A percentile compares a stretch with the other conserved stretches of the same genome.
Conservation (phyloP, 345 rosid genomes). For the Pugionium dolabratum region DNA sequence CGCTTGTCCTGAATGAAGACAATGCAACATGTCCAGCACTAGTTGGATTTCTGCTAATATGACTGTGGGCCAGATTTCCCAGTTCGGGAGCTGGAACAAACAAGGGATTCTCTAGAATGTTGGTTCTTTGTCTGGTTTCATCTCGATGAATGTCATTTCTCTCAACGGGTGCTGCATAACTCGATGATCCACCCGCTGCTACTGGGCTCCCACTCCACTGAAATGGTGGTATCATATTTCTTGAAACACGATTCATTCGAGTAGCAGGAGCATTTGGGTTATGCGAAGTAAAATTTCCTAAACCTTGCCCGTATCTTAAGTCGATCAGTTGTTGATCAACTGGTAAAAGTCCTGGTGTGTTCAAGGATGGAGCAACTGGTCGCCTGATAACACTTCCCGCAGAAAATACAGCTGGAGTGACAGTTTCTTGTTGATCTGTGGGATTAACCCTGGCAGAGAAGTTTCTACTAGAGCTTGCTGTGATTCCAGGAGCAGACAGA, state of each 20-base stretch:
- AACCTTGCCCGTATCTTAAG: constrained; percentile 45
- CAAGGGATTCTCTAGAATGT: constrained; percentile 53
- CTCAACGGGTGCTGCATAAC: constrained; percentile 44
- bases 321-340: constrained; percentile 50
- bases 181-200: constrained; percentile 43
- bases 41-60: constrained; percentile 41
- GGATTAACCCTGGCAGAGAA: constrained; percentile 57
- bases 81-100: constrained; percentile 52
- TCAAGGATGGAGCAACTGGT: constrained; percentile 47
- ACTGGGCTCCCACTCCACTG: constrained; percentile 59
- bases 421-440: constrained; percentile 49
- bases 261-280: constrained; percentile 44
- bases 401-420: constrained; percentile 48
- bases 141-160: constrained; percentile 44
- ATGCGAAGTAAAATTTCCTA: constrained; percentile 42
- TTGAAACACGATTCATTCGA: constrained; percentile 56
- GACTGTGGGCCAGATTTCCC: constrained; percentile 47
- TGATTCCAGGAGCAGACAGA: constrained; percentile 36
- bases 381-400: constrained; percentile 49
- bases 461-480: constrained; percentile 61
- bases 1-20: constrained; percentile 49
- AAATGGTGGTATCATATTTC: constrained; percentile 46
- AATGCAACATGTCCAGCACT: constrained; percentile 51
- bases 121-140: constrained; percentile 53
- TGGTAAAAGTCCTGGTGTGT: constrained; percentile 48